phyloP scores from a whole-genome alignment of 108 stramenopile species.

The Nitzschia putrida region DNA sequence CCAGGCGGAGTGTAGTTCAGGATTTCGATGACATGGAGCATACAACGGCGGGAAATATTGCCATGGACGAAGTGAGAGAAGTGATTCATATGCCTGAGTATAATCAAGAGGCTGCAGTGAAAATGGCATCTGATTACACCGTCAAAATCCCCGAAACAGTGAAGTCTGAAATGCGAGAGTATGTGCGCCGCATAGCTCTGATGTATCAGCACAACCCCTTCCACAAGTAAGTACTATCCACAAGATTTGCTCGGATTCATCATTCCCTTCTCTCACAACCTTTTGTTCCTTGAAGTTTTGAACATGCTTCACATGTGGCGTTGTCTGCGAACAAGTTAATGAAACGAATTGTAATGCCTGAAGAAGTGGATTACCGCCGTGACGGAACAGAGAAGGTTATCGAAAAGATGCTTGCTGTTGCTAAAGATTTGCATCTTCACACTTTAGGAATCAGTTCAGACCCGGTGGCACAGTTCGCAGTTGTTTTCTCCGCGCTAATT shows the following conservation, averaged over 20 bases:
- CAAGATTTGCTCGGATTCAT: constrained; percentile 17
- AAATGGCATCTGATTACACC: constrained; percentile 11
- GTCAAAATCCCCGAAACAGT: constrained; percentile 10
- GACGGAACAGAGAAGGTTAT: constrained; percentile 15
- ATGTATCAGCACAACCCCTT: constrained; percentile 47
- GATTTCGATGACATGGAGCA: background rate
- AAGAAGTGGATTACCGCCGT: constrained; percentile 17
- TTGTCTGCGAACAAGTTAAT: constrained; percentile 47
- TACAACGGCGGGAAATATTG: background rate
- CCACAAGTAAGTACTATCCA: constrained; percentile 45
- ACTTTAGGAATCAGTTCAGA: constrained; percentile 45
- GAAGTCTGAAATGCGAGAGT: constrained; percentile 7
- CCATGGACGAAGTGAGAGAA: constrained; percentile 45
- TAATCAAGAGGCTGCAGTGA: constrained; percentile 7
- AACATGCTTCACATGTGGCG: constrained; percentile 48
- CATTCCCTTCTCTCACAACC: background rate
- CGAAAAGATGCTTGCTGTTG: constrained; percentile 23
- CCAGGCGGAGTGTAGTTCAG: background rate
- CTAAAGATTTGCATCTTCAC: constrained; percentile 9
- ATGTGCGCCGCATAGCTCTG: constrained; percentile 9
- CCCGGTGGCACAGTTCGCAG: constrained; percentile 44
- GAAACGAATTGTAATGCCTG: constrained; percentile 32
- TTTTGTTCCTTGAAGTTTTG: constrained; percentile 39
- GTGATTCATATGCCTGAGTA: constrained; percentile 20
- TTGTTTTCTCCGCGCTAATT: constrained; percentile 45